Evolutionary conservation across 1,139 yeast genomes (phyloP).

Genomic region (Waltiozyma sp.): DNA sequence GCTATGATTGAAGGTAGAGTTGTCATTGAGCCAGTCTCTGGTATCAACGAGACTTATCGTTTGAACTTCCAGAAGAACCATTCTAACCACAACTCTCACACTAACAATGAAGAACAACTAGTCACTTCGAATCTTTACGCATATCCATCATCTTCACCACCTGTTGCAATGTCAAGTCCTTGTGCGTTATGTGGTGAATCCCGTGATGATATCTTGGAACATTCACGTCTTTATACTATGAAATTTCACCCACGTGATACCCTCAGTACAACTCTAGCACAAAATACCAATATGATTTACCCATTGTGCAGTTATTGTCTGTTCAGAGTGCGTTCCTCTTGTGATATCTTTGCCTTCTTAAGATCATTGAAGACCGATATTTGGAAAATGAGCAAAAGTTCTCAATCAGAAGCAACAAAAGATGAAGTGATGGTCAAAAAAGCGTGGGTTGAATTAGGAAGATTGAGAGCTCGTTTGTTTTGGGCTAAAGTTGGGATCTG

Average conservation of each 20-base stretch:
- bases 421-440: constrained; percentile 26
- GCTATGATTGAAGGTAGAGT: constrained; percentile 73
- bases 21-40: constrained; percentile 78
- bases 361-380: constrained; percentile 43
- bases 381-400: constrained; percentile 33
- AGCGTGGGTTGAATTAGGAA: constrained; percentile 49
- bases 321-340: constrained; percentile 62
- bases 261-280: constrained; percentile 6
- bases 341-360: constrained; percentile 69
- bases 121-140: constrained; percentile 23
- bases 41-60: constrained; percentile 59
- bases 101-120: constrained; percentile 9
- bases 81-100: constrained; percentile 5
- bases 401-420: neutral
- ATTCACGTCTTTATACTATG: constrained; percentile 65
- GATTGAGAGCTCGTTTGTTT: constrained; percentile 51
- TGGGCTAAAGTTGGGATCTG: constrained; percentile 74
- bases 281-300: constrained; percentile 27
- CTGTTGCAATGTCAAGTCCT: constrained; percentile 63
- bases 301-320: constrained; percentile 84
- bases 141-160: constrained; percentile 37
- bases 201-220: constrained; percentile 58
- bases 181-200: constrained; percentile 80
- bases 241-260: constrained; percentile 28
- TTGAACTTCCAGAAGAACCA: constrained; percentile 9